Conservation (phyloP, 176 grass and related monocot species). For the Carex myosuroides region DNA sequence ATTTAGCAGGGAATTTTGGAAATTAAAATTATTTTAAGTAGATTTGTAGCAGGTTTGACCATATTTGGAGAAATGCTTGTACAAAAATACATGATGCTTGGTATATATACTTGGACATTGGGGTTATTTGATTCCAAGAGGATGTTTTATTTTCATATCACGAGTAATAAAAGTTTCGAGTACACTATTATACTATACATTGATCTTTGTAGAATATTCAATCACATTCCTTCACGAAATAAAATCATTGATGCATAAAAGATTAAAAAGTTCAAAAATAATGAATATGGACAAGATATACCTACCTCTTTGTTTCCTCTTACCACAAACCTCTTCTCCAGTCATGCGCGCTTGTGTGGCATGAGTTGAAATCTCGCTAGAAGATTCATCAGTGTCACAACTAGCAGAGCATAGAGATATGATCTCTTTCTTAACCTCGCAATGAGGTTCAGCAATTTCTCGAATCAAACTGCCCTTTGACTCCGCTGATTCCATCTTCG, state of each 20-base stretch:
- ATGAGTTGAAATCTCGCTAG: background rate
- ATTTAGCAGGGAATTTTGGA: background rate
- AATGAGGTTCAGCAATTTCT: background rate
- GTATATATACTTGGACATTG: background rate
- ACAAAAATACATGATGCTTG: background rate
- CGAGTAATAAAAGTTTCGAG: background rate
- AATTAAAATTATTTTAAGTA: background rate
- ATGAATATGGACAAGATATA: background rate
- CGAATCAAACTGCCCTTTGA: background rate
- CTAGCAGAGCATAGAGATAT: background rate
- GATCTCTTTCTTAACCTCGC: background rate
- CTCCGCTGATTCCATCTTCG: background rate
- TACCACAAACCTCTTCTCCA: background rate
- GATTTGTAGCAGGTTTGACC: too few species aligned
- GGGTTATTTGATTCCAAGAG: background rate
- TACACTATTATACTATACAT: background rate
- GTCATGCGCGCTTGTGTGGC: background rate
- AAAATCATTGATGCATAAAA: background rate
- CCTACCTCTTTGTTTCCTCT: background rate
- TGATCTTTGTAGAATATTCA: background rate
- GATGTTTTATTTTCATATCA: too few species aligned
- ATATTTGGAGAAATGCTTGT: too few species aligned
- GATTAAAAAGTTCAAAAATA: background rate
- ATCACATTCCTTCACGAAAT: too few species aligned
- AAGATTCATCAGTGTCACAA: background rate